Evolutionary conservation across 169 alveolate species (phyloP), one percentile per base, ranked within the genome.

Genomic region (Theileria luwenshuni): DNA sequence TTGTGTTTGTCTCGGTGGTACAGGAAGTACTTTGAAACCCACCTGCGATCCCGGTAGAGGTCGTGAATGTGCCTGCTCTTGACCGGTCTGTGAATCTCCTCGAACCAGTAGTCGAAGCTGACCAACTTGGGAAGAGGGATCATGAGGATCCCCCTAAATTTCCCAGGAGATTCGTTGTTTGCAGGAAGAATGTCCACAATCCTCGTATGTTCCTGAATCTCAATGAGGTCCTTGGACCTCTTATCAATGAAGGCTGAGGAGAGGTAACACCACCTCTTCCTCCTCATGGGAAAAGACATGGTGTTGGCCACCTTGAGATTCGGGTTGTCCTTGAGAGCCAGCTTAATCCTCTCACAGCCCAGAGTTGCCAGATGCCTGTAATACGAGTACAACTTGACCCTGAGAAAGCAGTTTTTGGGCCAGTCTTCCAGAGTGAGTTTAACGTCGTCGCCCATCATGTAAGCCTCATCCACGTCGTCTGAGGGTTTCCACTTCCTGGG

Each of bases 91-190:
- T 81, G 77, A 13, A 59, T 74, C 71, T 81, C 89, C 81, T 81
- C 85, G 54, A 81, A 81, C 89, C 89, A 81, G 65, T 72, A 81
- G 49, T 81, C 89, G 54, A 73, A 81, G 68, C 85, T 74, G 19
- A 81, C 89, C 45, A 63, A 8, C 23, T 35, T 42, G n/a, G 89
- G 89, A 7, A 81, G 42, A 17, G 89, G 89, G 27, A 81, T 76
- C 85, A 81, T 72, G 32, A 81, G 33, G 30, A 74, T 32, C 15
- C 85, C 85, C 25, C 42, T 74, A 45, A 81, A 81, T 2, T 21
- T 43, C 49, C n/a, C 47, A 0, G 19, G 38, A 15, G 35, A 38
- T 17, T 12, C 19, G 8, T 10, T 23, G 13, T 42, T 54, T 6
- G 38, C 74, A 2, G 87, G 87, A 64, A 79, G 69, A n/a, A 81